These are phyloP conservation scores for Gossypium arboreum DNA, from an alignment of 345 rosid species.

Conservation along the genomic window DNA sequence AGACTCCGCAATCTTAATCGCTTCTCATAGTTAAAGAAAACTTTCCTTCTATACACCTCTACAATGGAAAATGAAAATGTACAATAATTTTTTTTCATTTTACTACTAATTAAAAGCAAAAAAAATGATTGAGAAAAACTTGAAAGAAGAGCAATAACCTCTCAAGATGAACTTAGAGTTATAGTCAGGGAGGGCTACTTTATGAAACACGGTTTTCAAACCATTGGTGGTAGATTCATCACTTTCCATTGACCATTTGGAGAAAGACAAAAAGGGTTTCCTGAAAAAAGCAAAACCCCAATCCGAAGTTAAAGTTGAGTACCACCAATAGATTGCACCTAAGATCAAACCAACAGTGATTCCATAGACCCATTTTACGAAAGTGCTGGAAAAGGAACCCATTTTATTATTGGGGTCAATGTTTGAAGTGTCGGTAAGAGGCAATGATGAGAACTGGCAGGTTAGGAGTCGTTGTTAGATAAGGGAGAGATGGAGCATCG, in stretches of 20 bases:
- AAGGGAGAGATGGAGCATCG: no score
- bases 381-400: no score
- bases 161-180: constrained; percentile 54
- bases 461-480: no score
- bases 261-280: constrained; percentile 35
- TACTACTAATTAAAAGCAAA: background rate
- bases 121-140: no score
- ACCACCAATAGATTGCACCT: constrained; percentile 49
- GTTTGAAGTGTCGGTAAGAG: no score
- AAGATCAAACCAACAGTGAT: constrained; percentile 49
- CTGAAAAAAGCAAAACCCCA: constrained; percentile 25
- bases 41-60: constrained; percentile 26
- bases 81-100: background rate
- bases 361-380: constrained; percentile 43
- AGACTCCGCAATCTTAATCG: no score
- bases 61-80: constrained; percentile 10
- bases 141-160: constrained; percentile 33
- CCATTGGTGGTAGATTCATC: constrained; percentile 27
- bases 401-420: no score
- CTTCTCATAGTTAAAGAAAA: no score
- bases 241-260: constrained; percentile 23
- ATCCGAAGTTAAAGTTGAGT: constrained; percentile 15
- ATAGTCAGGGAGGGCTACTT: constrained; percentile 55
- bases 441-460: no score
- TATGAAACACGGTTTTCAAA: constrained; percentile 31